A percentile compares a stretch with the other conserved stretches of the same genome.
These are phyloP conservation scores for Colletotrichum aenigma DNA, from an alignment of 2,329 filamentous ascomycete species.

Conservation along the genomic window DNA sequence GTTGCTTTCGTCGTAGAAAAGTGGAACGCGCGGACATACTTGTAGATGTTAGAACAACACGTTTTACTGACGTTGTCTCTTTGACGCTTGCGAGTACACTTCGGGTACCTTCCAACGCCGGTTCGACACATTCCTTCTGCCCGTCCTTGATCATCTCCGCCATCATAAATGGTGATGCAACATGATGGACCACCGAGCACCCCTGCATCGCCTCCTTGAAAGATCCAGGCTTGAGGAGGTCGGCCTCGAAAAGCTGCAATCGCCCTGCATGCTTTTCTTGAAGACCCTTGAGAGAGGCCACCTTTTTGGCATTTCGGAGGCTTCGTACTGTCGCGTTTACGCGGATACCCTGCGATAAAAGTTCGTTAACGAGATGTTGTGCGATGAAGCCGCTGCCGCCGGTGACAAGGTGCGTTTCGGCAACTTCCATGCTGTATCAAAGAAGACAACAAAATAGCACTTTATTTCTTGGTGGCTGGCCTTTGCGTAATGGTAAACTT, in stretches of 20 bases:
- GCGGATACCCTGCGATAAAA: not conserved
- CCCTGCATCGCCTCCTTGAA: not conserved
- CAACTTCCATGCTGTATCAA: not conserved
- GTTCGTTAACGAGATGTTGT: not conserved
- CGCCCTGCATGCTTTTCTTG: not conserved
- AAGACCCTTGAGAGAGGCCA: not conserved
- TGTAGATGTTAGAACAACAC: not conserved
- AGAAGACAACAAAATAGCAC: not conserved
- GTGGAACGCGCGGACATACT: not conserved
- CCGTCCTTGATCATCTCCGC: not conserved
- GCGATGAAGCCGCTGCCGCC: not conserved
- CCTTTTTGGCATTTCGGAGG: not conserved
- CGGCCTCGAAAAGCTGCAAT: not conserved
- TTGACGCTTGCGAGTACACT: not conserved
- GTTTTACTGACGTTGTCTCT: not conserved
- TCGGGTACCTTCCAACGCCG: not conserved
- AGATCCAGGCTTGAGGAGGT: not conserved
- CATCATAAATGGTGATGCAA: not conserved
- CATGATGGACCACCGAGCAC: not conserved
- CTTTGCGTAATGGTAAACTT: not conserved
- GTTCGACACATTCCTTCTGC: not conserved
- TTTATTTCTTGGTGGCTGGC: not conserved
- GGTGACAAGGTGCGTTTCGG: not conserved
- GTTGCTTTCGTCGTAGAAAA: not conserved
- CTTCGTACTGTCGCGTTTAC: not conserved